phyloP scores from a whole-genome alignment of 805 yeast species.

The Wickerhamiella galacta region DNA sequence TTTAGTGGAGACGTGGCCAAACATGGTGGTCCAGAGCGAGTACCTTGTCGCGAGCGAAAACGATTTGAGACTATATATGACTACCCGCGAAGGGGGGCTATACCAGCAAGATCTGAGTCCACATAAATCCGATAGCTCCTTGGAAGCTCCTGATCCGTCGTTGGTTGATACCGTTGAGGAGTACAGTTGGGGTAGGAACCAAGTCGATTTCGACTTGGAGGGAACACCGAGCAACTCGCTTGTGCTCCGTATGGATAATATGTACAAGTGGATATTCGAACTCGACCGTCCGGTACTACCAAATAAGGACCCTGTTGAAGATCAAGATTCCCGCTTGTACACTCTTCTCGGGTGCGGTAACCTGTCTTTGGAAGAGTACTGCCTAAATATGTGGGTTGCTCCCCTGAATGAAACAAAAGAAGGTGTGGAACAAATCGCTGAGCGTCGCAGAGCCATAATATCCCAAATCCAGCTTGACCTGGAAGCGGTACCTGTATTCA shows the following conservation, averaged over 20 bases:
- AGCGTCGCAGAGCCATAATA: no score
- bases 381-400: no score
- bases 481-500: no score
- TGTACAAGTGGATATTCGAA: conserved; percentile 6
- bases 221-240: not conserved
- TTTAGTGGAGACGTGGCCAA: conserved; percentile 13
- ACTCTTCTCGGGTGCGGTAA: no score
- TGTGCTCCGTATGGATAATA: conserved; percentile 5
- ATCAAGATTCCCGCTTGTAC: not conserved
- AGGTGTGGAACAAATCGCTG: no score
- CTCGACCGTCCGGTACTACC: conserved; percentile 3
- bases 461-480: no score
- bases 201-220: conserved; percentile 5
- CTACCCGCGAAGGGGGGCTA: conserved; percentile 12
- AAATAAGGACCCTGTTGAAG: not conserved
- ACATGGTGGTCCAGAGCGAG: conserved; percentile 12
- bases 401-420: no score
- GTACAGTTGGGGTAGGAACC: not conserved
- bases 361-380: no score
- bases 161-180: conserved; percentile 1
- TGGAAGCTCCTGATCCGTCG: conserved; percentile 5
- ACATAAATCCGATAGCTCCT: not conserved
- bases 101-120: conserved; percentile 9
- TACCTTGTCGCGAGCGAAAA: conserved; percentile 1
- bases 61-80: conserved; percentile 6